Evolutionary conservation across 2,329 filamentous ascomycete species (phyloP), one percentile per base, ranked within the genome.

Genomic region (Stagonosporopsis tanaceti): DNA sequence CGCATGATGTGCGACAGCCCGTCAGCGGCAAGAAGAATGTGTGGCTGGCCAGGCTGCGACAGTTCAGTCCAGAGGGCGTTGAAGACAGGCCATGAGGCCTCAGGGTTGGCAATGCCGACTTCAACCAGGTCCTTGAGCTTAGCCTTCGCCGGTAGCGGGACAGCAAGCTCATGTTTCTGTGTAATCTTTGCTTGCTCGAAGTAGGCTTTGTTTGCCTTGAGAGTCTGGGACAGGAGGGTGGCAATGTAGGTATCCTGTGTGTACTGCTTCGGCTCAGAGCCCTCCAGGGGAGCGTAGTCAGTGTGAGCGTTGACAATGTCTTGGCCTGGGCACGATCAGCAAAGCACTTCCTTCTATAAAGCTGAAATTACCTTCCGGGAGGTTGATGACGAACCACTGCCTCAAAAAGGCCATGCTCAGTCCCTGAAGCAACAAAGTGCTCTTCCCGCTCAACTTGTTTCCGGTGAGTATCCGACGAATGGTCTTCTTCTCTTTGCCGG

Each of bases 381-480:
- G 84, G 71, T 91, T 89, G 57, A 99, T 84, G 44, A 98, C 93
- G 41, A 97, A 83, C 92, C 93, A 98, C 27, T 90, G 85, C 75
- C 92, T 92, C 70, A 93, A 75, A 64, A 94, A 88, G 1, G 87
- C 94, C 77, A 93, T 89, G 17, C 90, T 82, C 84, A 96, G 87
- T 37, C 90, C 90, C 79, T 98, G 93, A 42, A 97, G 81, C 69
- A 96, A 77, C 69, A 96, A 79, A 67, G 95, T 87, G 74, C 91
- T 97, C 85, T 98, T 99, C 34, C 95, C 95, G 14, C 89, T 86
- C 39, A 88, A 84, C 72, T 85, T 88, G 52, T 87, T 85, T 3
- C 95, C 95, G 41, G 85, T 88, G 47, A 97, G 63, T 28, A 97
- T 84, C 67, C 87, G 81, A 68, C 88, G 82, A 57, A 87, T 68